Conservation (phyloP, 768 basidiomycete species). For the Cystofilobasidium capitatum region DNA sequence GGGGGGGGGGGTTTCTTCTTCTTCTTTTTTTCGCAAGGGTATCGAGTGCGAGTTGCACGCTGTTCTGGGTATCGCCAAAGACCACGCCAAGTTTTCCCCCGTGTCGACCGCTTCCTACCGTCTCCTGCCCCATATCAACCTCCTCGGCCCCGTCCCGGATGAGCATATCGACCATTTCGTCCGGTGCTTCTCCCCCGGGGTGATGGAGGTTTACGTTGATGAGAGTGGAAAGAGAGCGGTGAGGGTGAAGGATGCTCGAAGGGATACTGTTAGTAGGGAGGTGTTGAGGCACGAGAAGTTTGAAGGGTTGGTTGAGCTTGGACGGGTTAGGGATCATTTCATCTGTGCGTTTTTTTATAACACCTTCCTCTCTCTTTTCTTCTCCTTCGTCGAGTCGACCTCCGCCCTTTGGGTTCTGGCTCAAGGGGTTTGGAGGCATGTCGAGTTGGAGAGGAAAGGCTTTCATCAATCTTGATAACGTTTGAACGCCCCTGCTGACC, state of each 20-base stretch:
- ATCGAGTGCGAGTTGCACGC: constrained; percentile 81
- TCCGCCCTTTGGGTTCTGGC: no score
- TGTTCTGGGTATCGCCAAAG: constrained; percentile 81
- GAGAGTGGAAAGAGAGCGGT: constrained; percentile 42
- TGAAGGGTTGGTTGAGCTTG: constrained; percentile 66
- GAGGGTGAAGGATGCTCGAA: constrained; percentile 51
- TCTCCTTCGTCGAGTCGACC: no score
- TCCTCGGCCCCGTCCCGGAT: constrained; percentile 64
- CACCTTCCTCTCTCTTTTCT: not conserved
- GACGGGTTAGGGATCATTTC: constrained; percentile 81
- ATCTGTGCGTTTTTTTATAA: constrained; percentile 57
- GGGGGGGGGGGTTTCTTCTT: no score
- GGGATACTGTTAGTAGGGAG: constrained; percentile 83
- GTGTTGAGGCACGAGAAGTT: constrained; percentile 89
- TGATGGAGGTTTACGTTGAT: constrained; percentile 39
- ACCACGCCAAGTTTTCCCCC: constrained; percentile 93
- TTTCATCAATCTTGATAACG: no score
- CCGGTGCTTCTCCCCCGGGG: constrained; percentile 67
- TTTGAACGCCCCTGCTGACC: no score
- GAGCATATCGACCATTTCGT: constrained; percentile 71
- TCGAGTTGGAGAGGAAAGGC: no score
- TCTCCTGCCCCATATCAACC: constrained; percentile 68
- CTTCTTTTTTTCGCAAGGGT: constrained; percentile 35
- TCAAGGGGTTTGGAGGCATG: no score
- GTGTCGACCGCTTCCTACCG: constrained; percentile 97